Evolutionary conservation across 768 basidiomycete genomes (phyloP).

Genomic region (Mycena vitilis): DNA sequence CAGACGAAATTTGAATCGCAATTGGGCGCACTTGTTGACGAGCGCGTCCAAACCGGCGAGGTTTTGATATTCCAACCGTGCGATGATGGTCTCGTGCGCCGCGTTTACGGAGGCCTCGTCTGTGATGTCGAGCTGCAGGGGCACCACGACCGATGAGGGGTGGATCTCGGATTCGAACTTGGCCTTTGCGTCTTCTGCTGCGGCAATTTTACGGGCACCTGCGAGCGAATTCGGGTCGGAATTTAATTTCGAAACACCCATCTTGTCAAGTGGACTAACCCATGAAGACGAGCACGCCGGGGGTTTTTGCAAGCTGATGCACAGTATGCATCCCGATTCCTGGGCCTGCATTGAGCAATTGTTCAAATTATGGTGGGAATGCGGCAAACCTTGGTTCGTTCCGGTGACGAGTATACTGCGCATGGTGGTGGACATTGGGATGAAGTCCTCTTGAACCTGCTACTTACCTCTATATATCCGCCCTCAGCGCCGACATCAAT

Average conservation of each 20-base stretch:
- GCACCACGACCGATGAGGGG: slow-evolving; percentile 17
- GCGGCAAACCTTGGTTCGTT: not conserved
- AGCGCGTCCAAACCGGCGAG: slow-evolving; percentile 7
- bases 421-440: not conserved
- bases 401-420: not conserved
- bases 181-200: slow-evolving; percentile 14
- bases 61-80: not conserved
- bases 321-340: not conserved
- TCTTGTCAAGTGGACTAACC: not conserved
- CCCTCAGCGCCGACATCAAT: too few species aligned
- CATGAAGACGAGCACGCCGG: not conserved
- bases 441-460: too few species aligned
- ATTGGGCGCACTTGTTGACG: slow-evolving; percentile 18
- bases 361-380: not conserved
- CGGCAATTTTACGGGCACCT: slow-evolving; percentile 21
- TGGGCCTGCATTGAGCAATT: not conserved
- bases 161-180: slow-evolving; percentile 17
- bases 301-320: not conserved
- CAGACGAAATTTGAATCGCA: too few species aligned
- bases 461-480: too few species aligned
- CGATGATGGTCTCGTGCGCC: not conserved
- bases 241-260: not conserved
- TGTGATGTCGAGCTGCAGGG: slow-evolving; percentile 23
- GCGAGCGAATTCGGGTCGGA: not conserved
- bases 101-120: too few species aligned